Evolutionary conservation across 805 yeast genomes (phyloP), one percentile per base, ranked within the genome.

Genomic region (Metschnikowia santaceciliae): DNA sequence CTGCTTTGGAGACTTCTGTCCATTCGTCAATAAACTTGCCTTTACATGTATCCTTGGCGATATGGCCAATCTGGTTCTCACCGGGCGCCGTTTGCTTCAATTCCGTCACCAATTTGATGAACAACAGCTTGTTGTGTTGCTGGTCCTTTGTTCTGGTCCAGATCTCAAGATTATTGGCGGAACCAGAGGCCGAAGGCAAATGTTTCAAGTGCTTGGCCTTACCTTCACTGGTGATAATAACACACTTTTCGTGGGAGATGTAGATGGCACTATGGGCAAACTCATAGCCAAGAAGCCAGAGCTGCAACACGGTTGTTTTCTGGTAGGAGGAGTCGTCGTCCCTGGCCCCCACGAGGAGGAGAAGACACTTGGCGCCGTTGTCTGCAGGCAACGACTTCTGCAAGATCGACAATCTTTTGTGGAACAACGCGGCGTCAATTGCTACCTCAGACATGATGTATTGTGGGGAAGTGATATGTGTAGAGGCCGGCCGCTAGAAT

Each of bases 221-320:
- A 6, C 89, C 89, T 45, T 83, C 85, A 32, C 92, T 84, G 0
- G 97, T 91, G 51, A 91, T 76, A 49, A 92, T 72, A 3, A 82
- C 67, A 36, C 82, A 72, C 56, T 81, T 82, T 36, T 78, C 80
- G 49, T 78, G 76, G 3, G 87, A 79, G 51, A 91, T 70, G 46
- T 78, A 81, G 48, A 92, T 69, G 32, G 83, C 83, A 1, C 97
- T 90, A 46, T 94, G 94, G n/a, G 96, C 95, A 64, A 92, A 92
- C 66, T 94, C 98, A 66, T 91, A 92, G 3, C 97, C 96, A 45
- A 92, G 71, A 48, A 92, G 72, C 98, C 98, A 92, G 47, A 83
- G 86, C 66, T 91, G 97, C 43, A 91, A 69, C 42, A 87, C 84
- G 0, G 96, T 84, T 11, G 96, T 85, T 69, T 89, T 89, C 64